These are phyloP conservation scores for Dendrobium chrysotoxum DNA, from an alignment of 106 monocot genomes.

Conservation along the genomic window DNA sequence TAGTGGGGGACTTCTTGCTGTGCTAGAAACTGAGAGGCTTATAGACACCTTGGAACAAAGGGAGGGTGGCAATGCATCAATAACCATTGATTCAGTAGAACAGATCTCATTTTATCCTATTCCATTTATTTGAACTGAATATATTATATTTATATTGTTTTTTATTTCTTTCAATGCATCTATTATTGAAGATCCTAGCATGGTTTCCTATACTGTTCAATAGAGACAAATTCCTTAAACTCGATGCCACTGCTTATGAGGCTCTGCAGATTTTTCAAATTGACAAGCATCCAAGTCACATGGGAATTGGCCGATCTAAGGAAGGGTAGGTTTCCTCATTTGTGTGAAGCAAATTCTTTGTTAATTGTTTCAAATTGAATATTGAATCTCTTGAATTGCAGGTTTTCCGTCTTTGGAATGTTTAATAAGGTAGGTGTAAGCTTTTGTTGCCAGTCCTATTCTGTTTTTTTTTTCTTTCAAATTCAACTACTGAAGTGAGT, in stretches of 20 bases:
- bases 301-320: slow-evolving; percentile 99
- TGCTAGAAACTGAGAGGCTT: slow-evolving; percentile 88
- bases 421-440: slow-evolving; percentile 71
- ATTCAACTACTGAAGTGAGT: no score
- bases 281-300: slow-evolving; percentile 98
- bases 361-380: slow-evolving; percentile 7
- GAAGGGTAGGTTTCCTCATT: slow-evolving; percentile 64
- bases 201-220: slow-evolving; percentile 40
- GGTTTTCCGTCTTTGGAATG: slow-evolving; percentile 97
- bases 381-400: slow-evolving; percentile 26
- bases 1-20: slow-evolving; percentile 85
- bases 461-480: no score
- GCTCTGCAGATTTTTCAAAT: slow-evolving; percentile 94
- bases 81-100: slow-evolving; percentile 66
- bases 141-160: background rate
- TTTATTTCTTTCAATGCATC: background rate
- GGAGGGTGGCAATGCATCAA: slow-evolving; percentile 67
- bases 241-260: slow-evolving; percentile 88
- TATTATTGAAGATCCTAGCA: background rate
- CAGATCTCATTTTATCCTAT: slow-evolving; percentile 91
- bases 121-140: slow-evolving; percentile 1
- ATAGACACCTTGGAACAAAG: slow-evolving; percentile 67
- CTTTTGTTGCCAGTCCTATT: background rate
- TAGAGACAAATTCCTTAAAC: slow-evolving; percentile 93
- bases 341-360: background rate